Conservation (phyloP, 2,329 filamentous ascomycete species). For the Phoma sp. region DNA sequence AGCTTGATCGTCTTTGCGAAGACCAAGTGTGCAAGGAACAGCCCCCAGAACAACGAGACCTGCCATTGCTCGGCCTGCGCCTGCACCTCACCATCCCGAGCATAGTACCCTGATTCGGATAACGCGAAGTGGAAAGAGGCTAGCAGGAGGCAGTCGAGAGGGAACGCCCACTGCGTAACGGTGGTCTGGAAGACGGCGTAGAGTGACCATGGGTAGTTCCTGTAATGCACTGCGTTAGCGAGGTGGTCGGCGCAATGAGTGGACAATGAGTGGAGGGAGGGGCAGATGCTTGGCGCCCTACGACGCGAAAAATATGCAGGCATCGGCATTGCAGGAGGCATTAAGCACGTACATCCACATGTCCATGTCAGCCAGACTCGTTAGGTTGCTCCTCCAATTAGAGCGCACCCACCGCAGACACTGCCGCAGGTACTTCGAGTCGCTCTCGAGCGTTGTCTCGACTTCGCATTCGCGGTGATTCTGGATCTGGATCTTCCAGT, state of each 20-base stretch:
- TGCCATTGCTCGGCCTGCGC: conserved; percentile 28
- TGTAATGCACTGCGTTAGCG: conserved; percentile 51
- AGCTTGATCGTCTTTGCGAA: conserved; percentile 93
- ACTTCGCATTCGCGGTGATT: conserved; percentile 85
- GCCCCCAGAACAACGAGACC: conserved; percentile 36
- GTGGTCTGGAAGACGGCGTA: conserved; percentile 94
- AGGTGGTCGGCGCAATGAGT: conserved; percentile 25
- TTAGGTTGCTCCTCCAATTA: conserved; percentile 97
- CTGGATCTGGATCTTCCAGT: conserved; percentile 94
- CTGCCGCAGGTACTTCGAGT: conserved; percentile 87
- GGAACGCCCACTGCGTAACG: conserved; percentile 83
- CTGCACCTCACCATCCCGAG: conserved; percentile 23
- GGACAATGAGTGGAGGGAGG: conserved; percentile 29
- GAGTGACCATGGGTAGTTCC: conserved; percentile 89
- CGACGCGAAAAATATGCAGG: conserved; percentile 32
- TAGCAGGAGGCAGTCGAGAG: conserved; percentile 67
- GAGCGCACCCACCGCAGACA: conserved; percentile 94
- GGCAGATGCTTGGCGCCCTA: conserved; percentile 37
- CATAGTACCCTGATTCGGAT: conserved; percentile 41
- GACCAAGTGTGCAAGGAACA: conserved; percentile 57
- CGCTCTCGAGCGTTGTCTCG: conserved; percentile 89
- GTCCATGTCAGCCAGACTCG: conserved; percentile 81
- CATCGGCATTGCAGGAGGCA: conserved; percentile 24
- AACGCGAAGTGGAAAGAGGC: conserved; percentile 40
- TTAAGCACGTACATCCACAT: conserved; percentile 77